These are phyloP conservation scores for Tetracladium marchalianum DNA, from an alignment of 495 filamentous ascomycete species.

Conservation along the genomic window DNA sequence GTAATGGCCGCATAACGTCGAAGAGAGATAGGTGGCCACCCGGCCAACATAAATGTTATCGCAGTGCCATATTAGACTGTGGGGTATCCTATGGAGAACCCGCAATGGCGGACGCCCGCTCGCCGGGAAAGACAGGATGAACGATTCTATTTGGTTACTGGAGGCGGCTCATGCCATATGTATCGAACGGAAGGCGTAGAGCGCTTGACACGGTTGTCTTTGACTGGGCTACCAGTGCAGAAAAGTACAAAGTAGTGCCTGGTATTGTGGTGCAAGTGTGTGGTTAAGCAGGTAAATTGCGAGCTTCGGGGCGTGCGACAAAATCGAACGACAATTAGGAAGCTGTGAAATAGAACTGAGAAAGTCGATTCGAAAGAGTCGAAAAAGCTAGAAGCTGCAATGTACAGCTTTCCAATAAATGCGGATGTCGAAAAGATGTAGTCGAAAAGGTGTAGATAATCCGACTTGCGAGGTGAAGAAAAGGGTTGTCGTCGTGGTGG, in stretches of 20 bases:
- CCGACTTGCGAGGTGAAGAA: too few species aligned
- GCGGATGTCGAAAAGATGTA: too few species aligned
- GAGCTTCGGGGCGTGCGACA: too few species aligned
- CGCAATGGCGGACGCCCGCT: constrained; percentile 32
- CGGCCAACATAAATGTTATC: constrained; percentile 40
- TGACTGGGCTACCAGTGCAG: background rate
- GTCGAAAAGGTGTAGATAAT: too few species aligned
- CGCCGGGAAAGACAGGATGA: constrained; percentile 21
- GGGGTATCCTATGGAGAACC: constrained; percentile 42
- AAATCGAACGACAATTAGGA: too few species aligned
- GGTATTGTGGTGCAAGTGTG: too few species aligned
- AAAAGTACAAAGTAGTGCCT: too few species aligned
- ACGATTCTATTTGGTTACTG: constrained; percentile 11
- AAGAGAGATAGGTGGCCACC: constrained; percentile 30
- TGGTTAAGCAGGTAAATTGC: too few species aligned
- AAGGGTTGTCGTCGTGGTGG: background rate
- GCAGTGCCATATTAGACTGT: constrained; percentile 33
- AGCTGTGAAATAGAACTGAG: too few species aligned
- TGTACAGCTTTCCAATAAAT: too few species aligned
- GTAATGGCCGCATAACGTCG: constrained; percentile 4
- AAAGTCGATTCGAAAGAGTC: too few species aligned
- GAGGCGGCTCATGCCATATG: constrained; percentile 14
- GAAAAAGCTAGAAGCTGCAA: too few species aligned
- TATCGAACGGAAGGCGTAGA: background rate
- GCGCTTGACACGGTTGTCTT: background rate